A percentile compares a stretch with the other conserved stretches of the same genome.
Conservation (phyloP, 2,329 filamentous ascomycete genomes). For the Ascochyta pisi region DNA sequence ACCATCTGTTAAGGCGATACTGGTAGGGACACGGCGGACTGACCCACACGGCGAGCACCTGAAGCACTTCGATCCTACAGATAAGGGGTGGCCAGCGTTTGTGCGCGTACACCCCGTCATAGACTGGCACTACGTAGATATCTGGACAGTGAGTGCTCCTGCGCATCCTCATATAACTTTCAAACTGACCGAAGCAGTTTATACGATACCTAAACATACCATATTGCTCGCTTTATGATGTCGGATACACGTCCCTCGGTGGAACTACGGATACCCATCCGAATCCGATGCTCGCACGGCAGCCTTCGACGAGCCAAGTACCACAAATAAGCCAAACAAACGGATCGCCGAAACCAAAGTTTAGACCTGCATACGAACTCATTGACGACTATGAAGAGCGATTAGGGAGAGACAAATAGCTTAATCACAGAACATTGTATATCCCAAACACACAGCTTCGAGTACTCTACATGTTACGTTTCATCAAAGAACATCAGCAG, state of each 20-base stretch:
- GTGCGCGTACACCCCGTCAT: slow-evolving; percentile 95
- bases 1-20: slow-evolving; percentile 74
- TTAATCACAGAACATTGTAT: neutral
- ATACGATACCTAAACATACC: slow-evolving; percentile 78
- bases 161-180: neutral
- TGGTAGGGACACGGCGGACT: slow-evolving; percentile 87
- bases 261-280: slow-evolving; percentile 87
- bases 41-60: slow-evolving; percentile 86
- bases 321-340: slow-evolving; percentile 21
- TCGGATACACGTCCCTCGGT: slow-evolving; percentile 90
- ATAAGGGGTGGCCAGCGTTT: slow-evolving; percentile 87
- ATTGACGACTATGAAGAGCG: slow-evolving; percentile 51
- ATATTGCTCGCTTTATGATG: slow-evolving; percentile 88
- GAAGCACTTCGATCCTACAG: slow-evolving; percentile 85
- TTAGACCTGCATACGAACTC: slow-evolving; percentile 50
- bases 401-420: slow-evolving; percentile 43
- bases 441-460: neutral
- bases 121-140: slow-evolving; percentile 95
- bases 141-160: slow-evolving; percentile 79
- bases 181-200: slow-evolving; percentile 61
- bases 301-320: slow-evolving; percentile 28
- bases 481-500: neutral
- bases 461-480: neutral
- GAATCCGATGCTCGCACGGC: slow-evolving; percentile 69
- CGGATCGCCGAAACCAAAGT: slow-evolving; percentile 34